Evolutionary conservation across 495 filamentous ascomycete genomes (phyloP).

Genomic region (Penicillium odoratum): DNA sequence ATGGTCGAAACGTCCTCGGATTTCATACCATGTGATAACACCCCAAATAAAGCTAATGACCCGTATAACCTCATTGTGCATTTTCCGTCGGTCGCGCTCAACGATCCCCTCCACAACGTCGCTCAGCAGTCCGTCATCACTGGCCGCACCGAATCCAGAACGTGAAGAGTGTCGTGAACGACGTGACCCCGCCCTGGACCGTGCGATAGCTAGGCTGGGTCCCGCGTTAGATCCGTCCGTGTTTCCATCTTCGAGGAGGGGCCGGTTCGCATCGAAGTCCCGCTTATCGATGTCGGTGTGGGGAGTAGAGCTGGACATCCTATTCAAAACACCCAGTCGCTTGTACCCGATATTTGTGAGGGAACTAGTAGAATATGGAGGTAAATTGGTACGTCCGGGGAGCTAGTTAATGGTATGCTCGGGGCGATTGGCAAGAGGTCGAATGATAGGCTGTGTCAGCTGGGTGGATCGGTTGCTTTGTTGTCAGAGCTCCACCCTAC

Average conservation of each 20-base stretch:
- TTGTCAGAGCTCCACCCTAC: slow-evolving; percentile 19
- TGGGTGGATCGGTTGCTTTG: slow-evolving; percentile 30
- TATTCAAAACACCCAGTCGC: slow-evolving; percentile 2
- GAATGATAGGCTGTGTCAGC: slow-evolving; percentile 24
- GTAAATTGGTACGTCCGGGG: not conserved
- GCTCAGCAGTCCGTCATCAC: slow-evolving; percentile 59
- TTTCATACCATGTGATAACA: slow-evolving; percentile 55
- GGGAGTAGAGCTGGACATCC: slow-evolving; percentile 33
- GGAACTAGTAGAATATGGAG: not conserved
- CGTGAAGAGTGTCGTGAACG: slow-evolving; percentile 20
- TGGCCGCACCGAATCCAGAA: slow-evolving; percentile 11
- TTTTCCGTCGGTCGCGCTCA: slow-evolving; percentile 53
- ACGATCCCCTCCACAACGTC: slow-evolving; percentile 62
- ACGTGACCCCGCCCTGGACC: slow-evolving; percentile 25
- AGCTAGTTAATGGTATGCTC: not conserved
- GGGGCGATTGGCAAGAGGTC: slow-evolving; percentile 12
- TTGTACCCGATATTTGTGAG: not conserved
- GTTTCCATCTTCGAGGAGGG: slow-evolving; percentile 40
- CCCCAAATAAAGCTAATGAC: slow-evolving; percentile 61
- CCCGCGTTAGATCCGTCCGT: slow-evolving; percentile 22
- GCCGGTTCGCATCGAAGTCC: slow-evolving; percentile 58
- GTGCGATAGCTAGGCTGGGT: slow-evolving; percentile 5
- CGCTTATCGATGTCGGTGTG: slow-evolving; percentile 52
- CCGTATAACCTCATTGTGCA: slow-evolving; percentile 52
- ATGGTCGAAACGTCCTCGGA: not conserved